Conservation (phyloP, 345 rosid genomes). For the Kernera saxatilis region DNA sequence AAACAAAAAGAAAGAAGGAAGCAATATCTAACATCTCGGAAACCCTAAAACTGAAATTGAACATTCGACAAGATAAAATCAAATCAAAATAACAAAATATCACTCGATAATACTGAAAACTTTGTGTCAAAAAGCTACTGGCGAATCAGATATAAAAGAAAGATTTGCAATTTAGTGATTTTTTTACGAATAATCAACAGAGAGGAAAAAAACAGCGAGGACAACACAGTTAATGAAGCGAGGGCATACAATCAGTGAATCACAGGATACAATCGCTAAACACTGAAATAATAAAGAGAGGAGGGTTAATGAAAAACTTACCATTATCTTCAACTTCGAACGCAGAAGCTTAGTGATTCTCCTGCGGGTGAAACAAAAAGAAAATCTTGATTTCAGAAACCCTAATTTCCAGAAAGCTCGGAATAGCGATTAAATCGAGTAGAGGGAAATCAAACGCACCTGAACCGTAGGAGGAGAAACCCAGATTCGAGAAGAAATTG, state of each 20-base stretch:
- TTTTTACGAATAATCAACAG: neutral
- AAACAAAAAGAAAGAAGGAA: neutral
- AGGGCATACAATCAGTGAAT: neutral
- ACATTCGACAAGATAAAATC: neutral
- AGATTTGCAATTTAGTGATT: neutral
- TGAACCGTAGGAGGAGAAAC: neutral
- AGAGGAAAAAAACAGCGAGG: neutral
- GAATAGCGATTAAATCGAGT: neutral
- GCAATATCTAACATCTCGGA: neutral
- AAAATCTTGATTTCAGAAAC: neutral
- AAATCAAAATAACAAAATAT: neutral
- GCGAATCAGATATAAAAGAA: neutral
- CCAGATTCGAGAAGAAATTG: neutral
- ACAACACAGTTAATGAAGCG: neutral
- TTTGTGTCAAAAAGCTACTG: neutral
- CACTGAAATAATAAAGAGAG: neutral
- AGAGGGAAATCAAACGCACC: neutral
- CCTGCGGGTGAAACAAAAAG: neutral
- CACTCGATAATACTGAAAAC: neutral
- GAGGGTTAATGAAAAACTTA: neutral
- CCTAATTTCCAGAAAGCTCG: neutral
- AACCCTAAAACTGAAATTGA: neutral
- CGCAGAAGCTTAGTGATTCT: neutral
- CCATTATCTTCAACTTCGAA: constrained; percentile 14
- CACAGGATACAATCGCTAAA: neutral